A percentile compares a stretch with the other conserved stretches of the same genome.
Evolutionary conservation across 2,329 filamentous ascomycete species (phyloP).

Genomic region (Amauroascus niger): DNA sequence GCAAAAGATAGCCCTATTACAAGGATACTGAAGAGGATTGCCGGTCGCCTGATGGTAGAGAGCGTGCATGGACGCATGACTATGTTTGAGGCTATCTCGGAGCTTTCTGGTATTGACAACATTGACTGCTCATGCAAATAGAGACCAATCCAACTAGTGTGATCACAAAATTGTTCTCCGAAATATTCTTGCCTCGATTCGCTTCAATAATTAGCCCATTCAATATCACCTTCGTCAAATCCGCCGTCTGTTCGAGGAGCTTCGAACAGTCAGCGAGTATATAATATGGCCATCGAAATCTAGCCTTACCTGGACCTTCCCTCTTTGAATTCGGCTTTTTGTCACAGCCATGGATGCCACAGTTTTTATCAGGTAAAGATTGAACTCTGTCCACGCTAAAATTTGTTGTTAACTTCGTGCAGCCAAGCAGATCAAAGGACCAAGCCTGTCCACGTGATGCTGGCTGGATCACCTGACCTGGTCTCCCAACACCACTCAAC

Average conservation of each 20-base stretch:
- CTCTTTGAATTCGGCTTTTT: not conserved
- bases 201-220: not conserved
- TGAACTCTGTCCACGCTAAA: too few species aligned
- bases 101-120: not conserved
- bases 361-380: too few species aligned
- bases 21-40: not conserved
- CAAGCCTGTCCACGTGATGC: too few species aligned
- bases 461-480: not conserved
- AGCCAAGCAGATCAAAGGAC: too few species aligned
- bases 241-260: not conserved
- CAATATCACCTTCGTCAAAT: slow-evolving; percentile 3
- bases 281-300: not conserved
- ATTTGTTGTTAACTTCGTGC: too few species aligned
- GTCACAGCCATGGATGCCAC: not conserved
- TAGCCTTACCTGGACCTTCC: not conserved
- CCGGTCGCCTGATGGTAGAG: slow-evolving; percentile 4
- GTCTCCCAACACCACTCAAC: not conserved
- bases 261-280: too few species aligned
- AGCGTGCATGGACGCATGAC: not conserved
- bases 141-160: not conserved
- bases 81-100: slow-evolving; percentile 1
- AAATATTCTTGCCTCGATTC: not conserved
- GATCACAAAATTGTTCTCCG: not conserved
- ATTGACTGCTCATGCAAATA: not conserved
- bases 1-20: not conserved